These are phyloP conservation scores for Pestalotiopsis sp. DNA, from an alignment of 2,329 filamentous ascomycete genomes.

Conservation along the genomic window DNA sequence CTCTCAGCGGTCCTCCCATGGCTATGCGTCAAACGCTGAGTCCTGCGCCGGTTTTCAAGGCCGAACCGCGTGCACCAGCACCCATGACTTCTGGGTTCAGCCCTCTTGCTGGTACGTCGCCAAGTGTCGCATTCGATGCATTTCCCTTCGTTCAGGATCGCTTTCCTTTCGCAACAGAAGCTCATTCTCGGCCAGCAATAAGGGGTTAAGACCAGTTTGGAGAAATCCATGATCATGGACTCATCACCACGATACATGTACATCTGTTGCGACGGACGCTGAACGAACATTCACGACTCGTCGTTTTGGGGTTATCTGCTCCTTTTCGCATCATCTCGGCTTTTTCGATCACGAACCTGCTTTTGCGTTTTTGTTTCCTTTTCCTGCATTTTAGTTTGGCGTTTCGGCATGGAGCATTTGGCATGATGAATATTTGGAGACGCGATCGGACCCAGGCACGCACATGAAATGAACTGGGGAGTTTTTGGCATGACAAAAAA, in stretches of 20 bases:
- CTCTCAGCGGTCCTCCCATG: conserved; percentile 24
- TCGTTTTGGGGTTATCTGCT: neutral
- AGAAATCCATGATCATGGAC: neutral
- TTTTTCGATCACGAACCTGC: neutral
- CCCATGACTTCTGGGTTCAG: conserved; percentile 44
- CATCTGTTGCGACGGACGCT: neutral
- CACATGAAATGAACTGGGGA: conserved; percentile 7
- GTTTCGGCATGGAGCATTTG: conserved; percentile 6
- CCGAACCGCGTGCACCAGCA: conserved; percentile 43
- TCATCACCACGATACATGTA: neutral
- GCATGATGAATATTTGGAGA: neutral
- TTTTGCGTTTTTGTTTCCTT: neutral
- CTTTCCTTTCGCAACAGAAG: conserved; percentile 50
- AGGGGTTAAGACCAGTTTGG: conserved; percentile 32
- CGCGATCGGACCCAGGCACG: neutral
- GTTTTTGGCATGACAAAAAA: neutral
- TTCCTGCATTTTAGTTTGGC: conserved; percentile 1
- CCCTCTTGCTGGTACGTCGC: conserved; percentile 42
- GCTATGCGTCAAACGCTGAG: conserved; percentile 29
- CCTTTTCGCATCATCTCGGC: neutral
- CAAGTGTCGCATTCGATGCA: conserved; percentile 19
- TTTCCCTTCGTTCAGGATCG: conserved; percentile 38
- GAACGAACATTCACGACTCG: neutral
- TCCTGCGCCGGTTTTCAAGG: conserved; percentile 33
- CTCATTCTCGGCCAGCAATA: conserved; percentile 52